Conservation (phyloP, 2,329 filamentous ascomycete genomes). For the Stachybotrys chartarum region DNA sequence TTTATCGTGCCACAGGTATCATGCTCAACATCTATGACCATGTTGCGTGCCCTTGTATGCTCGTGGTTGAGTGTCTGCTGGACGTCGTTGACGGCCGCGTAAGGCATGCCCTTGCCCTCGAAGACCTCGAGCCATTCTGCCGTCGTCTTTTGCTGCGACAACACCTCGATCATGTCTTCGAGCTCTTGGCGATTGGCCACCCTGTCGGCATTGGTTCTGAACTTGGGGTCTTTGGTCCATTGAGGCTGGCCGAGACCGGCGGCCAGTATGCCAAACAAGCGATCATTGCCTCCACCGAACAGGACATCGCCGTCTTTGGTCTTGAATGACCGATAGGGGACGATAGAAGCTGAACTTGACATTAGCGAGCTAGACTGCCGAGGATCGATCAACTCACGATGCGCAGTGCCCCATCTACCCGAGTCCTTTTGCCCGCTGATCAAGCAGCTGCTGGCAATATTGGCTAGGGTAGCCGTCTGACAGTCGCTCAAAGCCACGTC, state of each 20-base stretch:
- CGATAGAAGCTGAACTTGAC: constrained; percentile 68
- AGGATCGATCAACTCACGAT: constrained; percentile 53
- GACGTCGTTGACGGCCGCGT: constrained; percentile 87
- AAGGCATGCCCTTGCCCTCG: constrained; percentile 90
- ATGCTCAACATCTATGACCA: constrained; percentile 87
- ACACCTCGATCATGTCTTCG: constrained; percentile 69
- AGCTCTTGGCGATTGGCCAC: constrained; percentile 69
- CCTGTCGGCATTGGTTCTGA: constrained; percentile 52
- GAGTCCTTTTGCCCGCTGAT: constrained; percentile 82
- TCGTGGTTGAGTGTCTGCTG: constrained; percentile 75
- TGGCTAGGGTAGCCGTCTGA: constrained; percentile 89
- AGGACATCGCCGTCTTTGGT: constrained; percentile 66
- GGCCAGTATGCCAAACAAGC: constrained; percentile 59
- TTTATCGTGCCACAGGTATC: constrained; percentile 76
- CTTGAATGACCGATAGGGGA: constrained; percentile 83
- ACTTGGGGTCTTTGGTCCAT: constrained; percentile 54
- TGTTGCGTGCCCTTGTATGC: constrained; percentile 76
- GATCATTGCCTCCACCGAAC: constrained; percentile 66
- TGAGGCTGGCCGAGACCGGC: constrained; percentile 49
- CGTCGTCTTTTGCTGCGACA: constrained; percentile 72
- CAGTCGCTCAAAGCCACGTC: constrained; percentile 90
- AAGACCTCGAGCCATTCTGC: constrained; percentile 80
- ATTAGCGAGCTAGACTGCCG: not conserved
- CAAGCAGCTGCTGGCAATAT: constrained; percentile 86
- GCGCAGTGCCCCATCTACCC: constrained; percentile 92